Base-by-base conservation (phyloP, 2,329 filamentous ascomycete genomes). In the Talaromyces marneffei region DNA sequence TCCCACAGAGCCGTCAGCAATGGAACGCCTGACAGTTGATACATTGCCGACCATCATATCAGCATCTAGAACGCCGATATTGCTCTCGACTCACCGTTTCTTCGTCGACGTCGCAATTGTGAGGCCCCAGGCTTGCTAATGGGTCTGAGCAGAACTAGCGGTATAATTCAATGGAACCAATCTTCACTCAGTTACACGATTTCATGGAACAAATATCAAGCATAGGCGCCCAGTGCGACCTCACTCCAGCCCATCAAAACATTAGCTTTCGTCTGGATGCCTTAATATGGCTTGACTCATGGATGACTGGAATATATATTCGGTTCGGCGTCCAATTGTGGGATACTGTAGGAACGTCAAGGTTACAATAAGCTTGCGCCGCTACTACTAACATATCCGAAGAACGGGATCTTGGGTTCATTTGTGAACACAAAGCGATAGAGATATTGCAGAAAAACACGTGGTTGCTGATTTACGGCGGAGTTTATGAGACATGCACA, bases 191-290 rank as follows among this genome's bases (percentile, higher is more conserved):
- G 46, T 59, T 44, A 59, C 57, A 59, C 57, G 8, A 25, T 39
- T 52, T n/a, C 16, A 39, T 52, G 40, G 20, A n/a, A 29, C 12
- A 23, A 29, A 12, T 31, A 23, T 20, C 57, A 59, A n/a, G 46
- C 12, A 59, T 53, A 42, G 46, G 33, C 33, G 46, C 57, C 57
- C 57, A 59, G 27, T 59, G 27, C 46, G 25, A 59, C 57, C 25
- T 59, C 33, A 33, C 35, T 12, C n/a, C 20, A 9, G n/a, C 18
- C 12, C 29, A n/a, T 8, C 14, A 23, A 42, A 39, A 23, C n/a
- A 25, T 3, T 16, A 18, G 23, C 0, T 4, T 7, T 18, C 16
- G 40, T 52, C 9, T 42, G 12, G 46, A 31, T 33, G 35, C 57
- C 33, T 9, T 53, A 59, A n/a, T 8, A 40, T 53, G 25, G n/a